Percentiles rank a stretch among this genome's conserved stretches.
Conservation (phyloP, 2,329 filamentous ascomycete genomes). For the Bipolaris sorokiniana region DNA sequence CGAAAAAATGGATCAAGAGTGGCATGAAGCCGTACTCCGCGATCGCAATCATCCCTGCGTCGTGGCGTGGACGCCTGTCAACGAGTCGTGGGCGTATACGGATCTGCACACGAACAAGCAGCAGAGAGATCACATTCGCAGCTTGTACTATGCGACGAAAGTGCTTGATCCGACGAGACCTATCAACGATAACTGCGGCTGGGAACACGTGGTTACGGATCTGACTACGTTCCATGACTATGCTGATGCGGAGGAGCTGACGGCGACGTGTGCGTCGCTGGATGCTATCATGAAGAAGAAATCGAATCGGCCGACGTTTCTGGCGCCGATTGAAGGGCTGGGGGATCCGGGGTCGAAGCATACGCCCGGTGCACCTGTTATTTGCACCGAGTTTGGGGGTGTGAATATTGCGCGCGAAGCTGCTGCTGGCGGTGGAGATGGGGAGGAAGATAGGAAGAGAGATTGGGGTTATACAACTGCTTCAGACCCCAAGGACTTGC, state of each 20-base stretch:
- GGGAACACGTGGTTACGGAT: slow-evolving; percentile 71
- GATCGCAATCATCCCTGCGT: slow-evolving; percentile 71
- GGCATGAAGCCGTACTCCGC: slow-evolving; percentile 66
- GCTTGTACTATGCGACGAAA: slow-evolving; percentile 70
- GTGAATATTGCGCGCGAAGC: slow-evolving; percentile 65
- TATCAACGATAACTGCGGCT: slow-evolving; percentile 74
- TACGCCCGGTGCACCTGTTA: slow-evolving; percentile 62
- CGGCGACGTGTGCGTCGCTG: slow-evolving; percentile 61
- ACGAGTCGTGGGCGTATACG: slow-evolving; percentile 69
- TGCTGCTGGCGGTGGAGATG: slow-evolving; percentile 10
- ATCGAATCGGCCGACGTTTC: slow-evolving; percentile 62
- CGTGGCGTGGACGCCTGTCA: slow-evolving; percentile 71
- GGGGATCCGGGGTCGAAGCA: slow-evolving; percentile 57
- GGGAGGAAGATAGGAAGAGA: slow-evolving; percentile 51
- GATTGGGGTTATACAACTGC: slow-evolving; percentile 73
- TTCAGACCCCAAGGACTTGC: slow-evolving; percentile 63
- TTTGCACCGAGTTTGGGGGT: slow-evolving; percentile 72
- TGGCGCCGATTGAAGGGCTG: slow-evolving; percentile 51
- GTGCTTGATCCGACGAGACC: slow-evolving; percentile 67
- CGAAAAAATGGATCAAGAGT: slow-evolving; percentile 67
- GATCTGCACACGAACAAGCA: slow-evolving; percentile 61
- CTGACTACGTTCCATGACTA: slow-evolving; percentile 74
- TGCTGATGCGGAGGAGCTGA: slow-evolving; percentile 62
- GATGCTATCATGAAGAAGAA: slow-evolving; percentile 62
- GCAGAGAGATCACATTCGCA: slow-evolving; percentile 69